Evolutionary conservation across 108 stramenopile genomes (phyloP).

Genomic region (Nannochloropsis salina): DNA sequence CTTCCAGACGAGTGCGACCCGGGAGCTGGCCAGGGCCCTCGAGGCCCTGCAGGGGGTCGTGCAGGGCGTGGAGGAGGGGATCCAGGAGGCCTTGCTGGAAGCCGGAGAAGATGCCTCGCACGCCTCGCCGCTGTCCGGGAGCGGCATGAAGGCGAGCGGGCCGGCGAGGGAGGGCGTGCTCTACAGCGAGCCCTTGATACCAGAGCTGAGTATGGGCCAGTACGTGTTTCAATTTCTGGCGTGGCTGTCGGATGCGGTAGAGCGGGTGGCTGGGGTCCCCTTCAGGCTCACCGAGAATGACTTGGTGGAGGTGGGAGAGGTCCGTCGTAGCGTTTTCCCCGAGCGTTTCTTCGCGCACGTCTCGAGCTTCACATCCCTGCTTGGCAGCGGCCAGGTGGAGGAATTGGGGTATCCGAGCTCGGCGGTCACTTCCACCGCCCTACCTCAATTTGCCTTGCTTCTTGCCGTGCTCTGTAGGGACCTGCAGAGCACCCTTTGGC

Average conservation of each 20-base stretch:
- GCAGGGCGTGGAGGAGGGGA: not conserved
- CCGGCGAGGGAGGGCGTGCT: not conserved
- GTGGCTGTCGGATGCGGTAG: not conserved
- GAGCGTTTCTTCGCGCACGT: conserved; percentile 16
- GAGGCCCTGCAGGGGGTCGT: not conserved
- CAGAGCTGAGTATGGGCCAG: not conserved
- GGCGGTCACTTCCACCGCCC: not conserved
- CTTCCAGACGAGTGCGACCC: not conserved
- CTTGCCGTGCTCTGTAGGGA: not conserved
- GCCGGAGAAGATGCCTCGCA: not conserved
- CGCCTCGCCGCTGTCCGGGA: not conserved
- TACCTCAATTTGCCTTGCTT: not conserved
- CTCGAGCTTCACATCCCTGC: not conserved
- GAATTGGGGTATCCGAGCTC: not conserved
- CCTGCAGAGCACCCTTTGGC: conserved; percentile 10
- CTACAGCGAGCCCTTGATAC: not conserved
- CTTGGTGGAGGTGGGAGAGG: not conserved
- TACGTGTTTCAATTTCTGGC: not conserved
- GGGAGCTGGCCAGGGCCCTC: not conserved
- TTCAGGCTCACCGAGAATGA: not conserved
- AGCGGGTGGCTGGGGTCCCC: conserved; percentile 1
- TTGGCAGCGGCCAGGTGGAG: not conserved
- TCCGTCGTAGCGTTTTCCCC: not conserved
- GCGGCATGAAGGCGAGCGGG: not conserved
- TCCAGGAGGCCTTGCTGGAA: not conserved